Evolutionary conservation across 345 rosid species (phyloP), one percentile per base, ranked within the genome.

Genomic region (Eucalyptus grandis): DNA sequence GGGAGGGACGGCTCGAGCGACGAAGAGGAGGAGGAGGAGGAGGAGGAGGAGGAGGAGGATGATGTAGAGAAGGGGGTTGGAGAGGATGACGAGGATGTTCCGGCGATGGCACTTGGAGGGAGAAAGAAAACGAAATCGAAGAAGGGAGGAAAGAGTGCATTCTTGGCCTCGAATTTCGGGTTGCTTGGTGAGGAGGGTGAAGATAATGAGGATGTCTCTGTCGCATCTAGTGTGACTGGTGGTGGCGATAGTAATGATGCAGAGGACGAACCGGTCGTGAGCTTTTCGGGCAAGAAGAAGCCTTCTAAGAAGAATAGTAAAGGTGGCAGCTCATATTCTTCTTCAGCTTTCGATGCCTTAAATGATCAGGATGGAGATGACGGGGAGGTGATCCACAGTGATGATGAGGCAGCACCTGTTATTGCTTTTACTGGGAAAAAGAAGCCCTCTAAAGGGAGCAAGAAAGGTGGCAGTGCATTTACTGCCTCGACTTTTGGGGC

Each of bases 221-320:
- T 43, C 21, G 90, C 91, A 60, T 96, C 96, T 90, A 95, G 93
- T 17, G 90, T 95, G 89, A 92, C 94, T 83, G 94, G 88, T 31
- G 94, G 91, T 37, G 93, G 89, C 49, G 91, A 91, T 53, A 93
- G 89, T 87, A 90, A 90, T 88, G 90, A 91, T 21, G 94, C 90
- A n/a, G 96, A 89, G 43, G 95, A 92, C 50, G 94, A 89, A 88
- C 92, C 90, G 5, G 92, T 89, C 43, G 88, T 91, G 53, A 92
- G 90, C 51, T 90, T 93, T 87, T 82, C 90, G 1, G 96, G 96
- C 87, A 93, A 94, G 93, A 93, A 93, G 91, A 95, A 93, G 89
- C 88, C 94, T 51, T 81, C 89, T 14, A 94, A 93, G 91, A 93
- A 92, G 89, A 56, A 86, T 30, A 93, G 91, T 87, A 89, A 88